Evolutionary conservation across 495 filamentous ascomycete genomes (phyloP), one percentile per base, ranked within the genome.

Genomic region (Neurospora terricola): DNA sequence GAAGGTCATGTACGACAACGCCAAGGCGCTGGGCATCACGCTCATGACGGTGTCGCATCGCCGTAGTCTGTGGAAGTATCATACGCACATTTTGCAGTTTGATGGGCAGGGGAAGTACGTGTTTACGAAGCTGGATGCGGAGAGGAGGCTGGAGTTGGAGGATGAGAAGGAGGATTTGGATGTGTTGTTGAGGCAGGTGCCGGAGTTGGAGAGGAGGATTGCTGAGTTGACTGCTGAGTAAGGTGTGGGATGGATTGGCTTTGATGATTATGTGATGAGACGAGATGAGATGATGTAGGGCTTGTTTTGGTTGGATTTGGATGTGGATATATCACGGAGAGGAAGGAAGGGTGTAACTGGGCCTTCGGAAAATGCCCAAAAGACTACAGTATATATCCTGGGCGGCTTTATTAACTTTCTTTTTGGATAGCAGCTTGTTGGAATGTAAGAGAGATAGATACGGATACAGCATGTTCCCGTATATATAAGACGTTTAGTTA

Each of bases 81-180:
- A 99, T 81, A 90, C 87, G 74, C 91, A 90, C 80, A 97, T 98
- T 72, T 81, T 99, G 78, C 96, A 98, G 80, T 99, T 99, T 79
- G 96, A 99, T 80, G 96, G 96, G 2, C 92, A 97, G 79, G 96
- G 96, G 0, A 84, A 91, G 21, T 97, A 93, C 79, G 88, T 98
- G 18, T 99, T 98, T 81, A 96, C 94, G 2, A 89, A 89, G 69
- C 82, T 99, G 38, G 96, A 99, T 83, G 94, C 95, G 73, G 95
- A 98, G 77, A 90, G 86, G 81, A 86, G 96, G 73, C 77, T 97
- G 82, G 85, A 88, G 81, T 83, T 99, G 40, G 96, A 99, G 86
- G 96, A 98, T 84, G 95, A 99, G 86, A 96, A 93, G 81, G 95
- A 99, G 81, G 95, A 98, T 75, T 84, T 99, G 69, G 96, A 98